phyloP scores from a whole-genome alignment of 2,329 filamentous ascomycete species.

The Diaporthe eres region DNA sequence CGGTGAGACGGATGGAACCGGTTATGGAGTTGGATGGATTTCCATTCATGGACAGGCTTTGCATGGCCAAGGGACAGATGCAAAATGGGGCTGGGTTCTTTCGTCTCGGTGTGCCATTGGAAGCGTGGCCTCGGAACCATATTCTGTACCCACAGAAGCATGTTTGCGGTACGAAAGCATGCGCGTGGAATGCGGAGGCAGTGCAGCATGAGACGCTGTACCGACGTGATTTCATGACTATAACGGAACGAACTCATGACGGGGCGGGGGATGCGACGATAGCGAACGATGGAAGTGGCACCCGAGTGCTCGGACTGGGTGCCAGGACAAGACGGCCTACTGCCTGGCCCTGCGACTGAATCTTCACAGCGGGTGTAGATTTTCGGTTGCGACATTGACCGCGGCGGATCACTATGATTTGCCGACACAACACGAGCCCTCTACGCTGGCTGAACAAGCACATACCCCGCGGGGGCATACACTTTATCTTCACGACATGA shows the following conservation, averaged over 20 bases:
- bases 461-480: slow-evolving; percentile 3
- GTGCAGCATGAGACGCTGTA: slow-evolving; percentile 18
- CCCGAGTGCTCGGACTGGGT: slow-evolving; percentile 10
- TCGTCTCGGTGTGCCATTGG: slow-evolving; percentile 1
- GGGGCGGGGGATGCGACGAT: background rate
- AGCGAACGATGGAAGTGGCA: background rate
- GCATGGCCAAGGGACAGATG: slow-evolving; percentile 9
- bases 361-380: background rate
- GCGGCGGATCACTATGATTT: background rate
- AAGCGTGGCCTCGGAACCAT: background rate
- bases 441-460: background rate
- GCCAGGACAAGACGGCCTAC: slow-evolving; percentile 24
- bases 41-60: slow-evolving; percentile 31
- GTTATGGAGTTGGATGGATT: slow-evolving; percentile 38
- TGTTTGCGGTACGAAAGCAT: slow-evolving; percentile 8
- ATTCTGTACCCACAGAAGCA: slow-evolving; percentile 3
- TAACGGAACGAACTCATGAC: slow-evolving; percentile 29
- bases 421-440: background rate
- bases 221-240: slow-evolving; percentile 24
- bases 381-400: background rate
- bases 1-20: slow-evolving; percentile 27
- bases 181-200: slow-evolving; percentile 1
- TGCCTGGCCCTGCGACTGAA: slow-evolving; percentile 11
- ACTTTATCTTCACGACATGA: slow-evolving; percentile 21
- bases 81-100: slow-evolving; percentile 16